These are phyloP conservation scores for Podospora didyma DNA, from an alignment of 495 filamentous ascomycete genomes.

Conservation along the genomic window DNA sequence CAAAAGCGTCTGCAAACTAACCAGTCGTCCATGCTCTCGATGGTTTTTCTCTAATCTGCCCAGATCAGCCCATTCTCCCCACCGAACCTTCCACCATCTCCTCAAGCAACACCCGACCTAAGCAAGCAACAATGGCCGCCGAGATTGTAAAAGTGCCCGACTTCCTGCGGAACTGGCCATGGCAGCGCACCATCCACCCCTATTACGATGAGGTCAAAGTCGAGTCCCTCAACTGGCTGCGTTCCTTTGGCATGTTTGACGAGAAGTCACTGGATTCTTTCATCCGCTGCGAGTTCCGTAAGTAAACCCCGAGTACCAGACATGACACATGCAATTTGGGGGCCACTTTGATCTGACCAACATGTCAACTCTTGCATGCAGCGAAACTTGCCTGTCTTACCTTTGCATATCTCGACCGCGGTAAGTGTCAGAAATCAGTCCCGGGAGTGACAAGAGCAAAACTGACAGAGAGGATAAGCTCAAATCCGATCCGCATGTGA, in stretches of 20 bases:
- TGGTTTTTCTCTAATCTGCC: too few species aligned
- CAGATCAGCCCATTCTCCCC: too few species aligned
- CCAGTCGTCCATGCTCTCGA: too few species aligned
- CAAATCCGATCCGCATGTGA: not conserved
- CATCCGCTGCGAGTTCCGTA: not conserved
- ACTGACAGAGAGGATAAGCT: not conserved
- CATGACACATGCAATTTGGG: not conserved
- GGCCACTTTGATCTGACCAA: not conserved
- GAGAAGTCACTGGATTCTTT: not conserved
- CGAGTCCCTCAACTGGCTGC: not conserved
- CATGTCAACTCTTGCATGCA: not conserved
- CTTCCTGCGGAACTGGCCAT: slow-evolving; percentile 3
- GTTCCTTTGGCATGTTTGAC: not conserved
- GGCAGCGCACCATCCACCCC: not conserved
- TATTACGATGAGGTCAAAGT: slow-evolving; percentile 1
- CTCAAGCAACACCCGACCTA: too few species aligned
- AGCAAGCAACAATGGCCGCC: not conserved
- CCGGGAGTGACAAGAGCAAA: not conserved
- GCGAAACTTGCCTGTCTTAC: not conserved
- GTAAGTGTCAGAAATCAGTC: not conserved
- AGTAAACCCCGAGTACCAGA: not conserved
- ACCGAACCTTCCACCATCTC: too few species aligned
- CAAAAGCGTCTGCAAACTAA: too few species aligned
- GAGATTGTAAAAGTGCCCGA: not conserved
- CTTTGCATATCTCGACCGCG: not conserved